A percentile compares a stretch with the other conserved stretches of the same genome.
Evolutionary conservation across 345 rosid species (phyloP).

Genomic region (Lumnitzera racemosa): DNA sequence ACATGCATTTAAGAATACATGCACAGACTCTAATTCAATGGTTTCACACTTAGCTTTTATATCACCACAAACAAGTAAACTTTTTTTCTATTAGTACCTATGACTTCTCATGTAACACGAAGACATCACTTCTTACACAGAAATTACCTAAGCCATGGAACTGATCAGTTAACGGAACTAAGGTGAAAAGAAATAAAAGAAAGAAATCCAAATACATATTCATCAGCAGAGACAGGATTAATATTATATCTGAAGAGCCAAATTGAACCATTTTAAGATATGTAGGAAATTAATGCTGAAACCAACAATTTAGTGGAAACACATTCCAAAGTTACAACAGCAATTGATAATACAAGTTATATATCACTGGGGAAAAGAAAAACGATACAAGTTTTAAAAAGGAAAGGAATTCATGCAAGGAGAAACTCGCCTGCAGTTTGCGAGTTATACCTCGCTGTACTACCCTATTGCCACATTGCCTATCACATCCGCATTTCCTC

Average conservation of each 20-base stretch:
- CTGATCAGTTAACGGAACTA: too few species aligned
- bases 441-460: slow-evolving; percentile 74
- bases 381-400: not conserved
- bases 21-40: too few species aligned
- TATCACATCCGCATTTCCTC: slow-evolving; percentile 78
- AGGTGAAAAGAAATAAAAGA: not conserved
- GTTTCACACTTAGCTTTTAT: too few species aligned
- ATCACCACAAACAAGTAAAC: too few species aligned
- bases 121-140: too few species aligned
- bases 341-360: too few species aligned
- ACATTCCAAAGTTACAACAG: not conserved
- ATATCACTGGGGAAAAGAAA: too few species aligned
- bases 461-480: slow-evolving; percentile 72
- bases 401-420: not conserved
- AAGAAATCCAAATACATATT: not conserved
- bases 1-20: too few species aligned
- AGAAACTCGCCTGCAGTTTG: slow-evolving; percentile 52
- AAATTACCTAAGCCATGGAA: too few species aligned
- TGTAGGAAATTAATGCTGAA: not conserved
- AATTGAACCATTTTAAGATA: not conserved
- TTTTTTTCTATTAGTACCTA: too few species aligned
- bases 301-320: not conserved
- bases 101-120: too few species aligned
- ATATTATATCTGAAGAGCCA: not conserved
- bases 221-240: not conserved